Base-by-base conservation (phyloP, 1,284 basidiomycete genomes). In the Sporisorium exsertum region DNA sequence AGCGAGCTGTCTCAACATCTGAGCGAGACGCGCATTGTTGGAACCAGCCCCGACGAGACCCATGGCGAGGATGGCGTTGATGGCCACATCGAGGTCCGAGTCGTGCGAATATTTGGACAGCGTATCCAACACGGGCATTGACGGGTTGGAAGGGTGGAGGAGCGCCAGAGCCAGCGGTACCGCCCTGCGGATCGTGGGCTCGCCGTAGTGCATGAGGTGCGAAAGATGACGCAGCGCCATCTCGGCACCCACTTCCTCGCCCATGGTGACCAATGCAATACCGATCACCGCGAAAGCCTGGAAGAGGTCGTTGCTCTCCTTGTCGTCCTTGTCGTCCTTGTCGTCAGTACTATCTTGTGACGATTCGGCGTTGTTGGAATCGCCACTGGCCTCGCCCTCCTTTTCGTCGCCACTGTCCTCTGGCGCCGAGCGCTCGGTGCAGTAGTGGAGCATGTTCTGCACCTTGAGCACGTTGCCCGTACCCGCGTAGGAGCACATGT, bases 41-140 rank as follows among this genome's bases (percentile, higher is more conserved):
- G 95, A 95, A 40, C 97, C 97, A 0, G 96, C 96, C 35, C 97
- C 97, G 57, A 99, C 93, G 20, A 99, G 89, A 80, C 97, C 97
- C 96, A 99, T 99, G 3, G 96, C 95, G 78, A 99, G 92, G 86
- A 99, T 99, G 27, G 97, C 94, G 83, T 98, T 99, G 64, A 95
- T 90, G 0, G 96, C 97, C 16, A 99, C 97, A 63, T 91, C 90
- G 40, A 98, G 91, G 87, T 99, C 97, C 83, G 93, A 95, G 88
- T 99, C 97, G 88, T 99, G 97, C 77, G 94, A 97, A 88, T 99
- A 99, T 86, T 97, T 97, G n/a, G 95, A 98, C 8, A 99, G 91
- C 0, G 95, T 98, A 86, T 99, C 97, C 78, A 99, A 91, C 73
- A 99, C 93, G 32, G 93, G 89, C n/a, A 98, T 89, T 86, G 94